Percentiles rank a stretch among this genome's conserved stretches.
Conservation (phyloP, 805 yeast genomes). For the Sugiyamaella qingdaonensis region DNA sequence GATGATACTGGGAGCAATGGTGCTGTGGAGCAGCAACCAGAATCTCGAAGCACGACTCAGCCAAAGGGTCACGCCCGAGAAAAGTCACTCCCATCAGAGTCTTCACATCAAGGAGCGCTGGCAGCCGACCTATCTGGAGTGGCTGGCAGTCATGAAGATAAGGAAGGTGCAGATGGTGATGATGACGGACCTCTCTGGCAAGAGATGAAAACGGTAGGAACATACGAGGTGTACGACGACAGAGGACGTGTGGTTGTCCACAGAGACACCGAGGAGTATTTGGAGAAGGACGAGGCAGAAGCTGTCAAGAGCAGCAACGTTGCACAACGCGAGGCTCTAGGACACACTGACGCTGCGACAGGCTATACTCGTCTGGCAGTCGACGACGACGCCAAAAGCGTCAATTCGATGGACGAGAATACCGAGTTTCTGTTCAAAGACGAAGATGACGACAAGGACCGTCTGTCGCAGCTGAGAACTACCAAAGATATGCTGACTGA, state of each 20-base stretch:
- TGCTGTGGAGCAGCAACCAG: background rate
- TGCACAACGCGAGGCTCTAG: conserved; percentile 21
- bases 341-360: conserved; percentile 45
- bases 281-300: conserved; percentile 22
- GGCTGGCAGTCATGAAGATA: background rate
- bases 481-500: conserved; percentile 80
- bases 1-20: background rate
- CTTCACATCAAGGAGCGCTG: conserved; percentile 13
- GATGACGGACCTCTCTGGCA: conserved; percentile 58
- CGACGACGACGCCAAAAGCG: conserved; percentile 74
- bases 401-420: conserved; percentile 45
- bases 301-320: background rate
- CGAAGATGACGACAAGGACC: conserved; percentile 39
- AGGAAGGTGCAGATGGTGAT: background rate
- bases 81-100: conserved; percentile 22
- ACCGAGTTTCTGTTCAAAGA: conserved; percentile 55
- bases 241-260: conserved; percentile 44
- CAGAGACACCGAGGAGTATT: conserved; percentile 11
- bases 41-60: no score
- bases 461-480: conserved; percentile 65
- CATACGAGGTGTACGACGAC: conserved; percentile 73
- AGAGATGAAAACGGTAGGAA: conserved; percentile 78
- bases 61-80: background rate
- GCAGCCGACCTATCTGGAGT: conserved; percentile 1
- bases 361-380: conserved; percentile 89